Percentiles rank a stretch among this genome's conserved stretches.
phyloP scores from a whole-genome alignment of 2,329 filamentous ascomycete species.

The Aspergillus oerlinghausenensis region DNA sequence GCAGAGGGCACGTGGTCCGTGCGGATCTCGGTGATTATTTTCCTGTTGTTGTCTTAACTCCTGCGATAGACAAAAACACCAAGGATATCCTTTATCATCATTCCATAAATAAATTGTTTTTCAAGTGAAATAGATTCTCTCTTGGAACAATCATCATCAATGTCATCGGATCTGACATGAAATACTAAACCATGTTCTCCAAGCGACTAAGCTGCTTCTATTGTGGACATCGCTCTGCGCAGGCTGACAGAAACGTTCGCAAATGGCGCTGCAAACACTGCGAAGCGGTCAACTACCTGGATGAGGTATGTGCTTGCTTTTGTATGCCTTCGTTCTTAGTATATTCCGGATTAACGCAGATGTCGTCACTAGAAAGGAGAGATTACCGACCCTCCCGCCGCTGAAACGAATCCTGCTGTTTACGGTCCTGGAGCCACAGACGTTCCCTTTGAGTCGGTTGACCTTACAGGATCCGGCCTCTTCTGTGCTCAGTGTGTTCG shows the following conservation, averaged over 20 bases:
- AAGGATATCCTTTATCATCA: slow-evolving; percentile 1
- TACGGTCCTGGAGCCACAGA: slow-evolving; percentile 33
- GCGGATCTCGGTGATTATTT: slow-evolving; percentile 22
- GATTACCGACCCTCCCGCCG: slow-evolving; percentile 77
- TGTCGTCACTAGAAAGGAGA: slow-evolving; percentile 63
- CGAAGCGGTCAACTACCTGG: slow-evolving; percentile 83
- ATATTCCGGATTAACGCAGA: slow-evolving; percentile 18
- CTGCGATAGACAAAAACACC: slow-evolving; percentile 11
- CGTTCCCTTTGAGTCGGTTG: slow-evolving; percentile 42
- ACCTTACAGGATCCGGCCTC: slow-evolving; percentile 37
- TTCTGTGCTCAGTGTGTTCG: slow-evolving; percentile 78
- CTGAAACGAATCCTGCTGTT: slow-evolving; percentile 46
- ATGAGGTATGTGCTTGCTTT: slow-evolving; percentile 58
- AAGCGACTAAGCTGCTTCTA: slow-evolving; percentile 70
- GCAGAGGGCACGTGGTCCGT: slow-evolving; percentile 20
- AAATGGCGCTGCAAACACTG: slow-evolving; percentile 73
- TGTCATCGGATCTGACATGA: slow-evolving; percentile 14
- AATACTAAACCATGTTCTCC: slow-evolving; percentile 40
- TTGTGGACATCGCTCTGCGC: slow-evolving; percentile 65
- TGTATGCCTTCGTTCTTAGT: background rate
- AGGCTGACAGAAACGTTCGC: slow-evolving; percentile 56
- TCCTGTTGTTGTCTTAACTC: slow-evolving; percentile 20
- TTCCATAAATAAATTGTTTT: background rate
- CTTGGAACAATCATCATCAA: slow-evolving; percentile 11
- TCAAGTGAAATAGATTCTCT: slow-evolving; percentile 3